Evolutionary conservation across 768 basidiomycete genomes (phyloP), one percentile per base, ranked within the genome.

Genomic region (Candolleomyces efflorescens): DNA sequence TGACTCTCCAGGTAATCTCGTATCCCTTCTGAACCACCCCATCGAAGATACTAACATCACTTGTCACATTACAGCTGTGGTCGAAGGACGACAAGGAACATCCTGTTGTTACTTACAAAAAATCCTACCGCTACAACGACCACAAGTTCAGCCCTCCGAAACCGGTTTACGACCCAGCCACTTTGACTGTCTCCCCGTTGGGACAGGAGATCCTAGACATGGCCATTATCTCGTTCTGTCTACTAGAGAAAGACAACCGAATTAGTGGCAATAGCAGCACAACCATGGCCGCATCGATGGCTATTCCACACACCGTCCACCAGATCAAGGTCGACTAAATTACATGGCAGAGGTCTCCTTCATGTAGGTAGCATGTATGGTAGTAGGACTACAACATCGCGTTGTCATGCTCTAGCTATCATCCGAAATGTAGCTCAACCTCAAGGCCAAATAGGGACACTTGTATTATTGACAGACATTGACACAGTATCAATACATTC

Each of bases 61-160:
- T 20, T 27, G 4, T 9, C 27, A n/a, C 22, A n/a, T 20, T 27
- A 27, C 27, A 78, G 77, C 68, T 77, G 0, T 77, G 58, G 62
- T 50, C 66, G 26, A 67, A 70, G 23, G 69, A 68, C 53, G 70
- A 76, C 62, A 72, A 69, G 44, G 64, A 54, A 13, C 62, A 63
- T 10, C 70, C 75, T 17, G 63, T 78, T 55, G 75, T 74, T 5
- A 65, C 64, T 18, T 79, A 75, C 63, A 53, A 59, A 12, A 73
- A 69, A 55, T 68, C 72, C 9, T 66, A 65, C 18, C 22, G 37
- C 1, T 51, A 58, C 23, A 54, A 45, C 37, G 63, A 74, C 55
- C 55, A 55, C 37, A 64, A 67, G 1, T 68, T 68, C 2, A 59
- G 11, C 32, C 32, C 32, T 11, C 32, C 67, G 0, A 59, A 63